Conservation (phyloP, 2,329 filamentous ascomycete genomes). For the Esteya vermicola region DNA sequence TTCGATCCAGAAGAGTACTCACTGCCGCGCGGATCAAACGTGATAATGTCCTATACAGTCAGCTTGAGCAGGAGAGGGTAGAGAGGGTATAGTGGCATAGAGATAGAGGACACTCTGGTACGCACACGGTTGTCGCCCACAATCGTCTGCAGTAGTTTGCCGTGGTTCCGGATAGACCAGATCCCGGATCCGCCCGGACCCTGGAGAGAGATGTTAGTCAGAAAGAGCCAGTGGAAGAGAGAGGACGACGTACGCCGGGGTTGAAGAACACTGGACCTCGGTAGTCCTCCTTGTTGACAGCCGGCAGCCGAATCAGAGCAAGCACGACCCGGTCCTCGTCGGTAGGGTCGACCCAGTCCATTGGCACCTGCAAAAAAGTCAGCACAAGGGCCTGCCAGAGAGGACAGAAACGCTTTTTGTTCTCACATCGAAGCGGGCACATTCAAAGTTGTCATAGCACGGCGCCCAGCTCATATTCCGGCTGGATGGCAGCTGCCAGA, state of each 20-base stretch:
- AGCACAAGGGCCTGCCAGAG: not conserved
- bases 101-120: not conserved
- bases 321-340: slow-evolving; percentile 19
- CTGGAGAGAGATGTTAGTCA: no score
- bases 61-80: not conserved
- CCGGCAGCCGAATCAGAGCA: slow-evolving; percentile 23
- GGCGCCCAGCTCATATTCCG: slow-evolving; percentile 18
- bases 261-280: slow-evolving; percentile 24
- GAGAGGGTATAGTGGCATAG: not conserved
- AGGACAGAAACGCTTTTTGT: not conserved
- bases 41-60: slow-evolving; percentile 27
- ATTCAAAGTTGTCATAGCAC: slow-evolving; percentile 21
- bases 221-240: no score
- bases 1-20: slow-evolving; percentile 4
- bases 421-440: slow-evolving; percentile 19
- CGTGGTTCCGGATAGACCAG: slow-evolving; percentile 20
- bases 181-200: slow-evolving; percentile 34
- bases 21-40: slow-evolving; percentile 35
- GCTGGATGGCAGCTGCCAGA: slow-evolving; percentile 15
- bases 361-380: slow-evolving; percentile 15
- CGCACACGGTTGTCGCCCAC: slow-evolving; percentile 30
- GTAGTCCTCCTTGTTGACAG: slow-evolving; percentile 13
- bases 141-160: slow-evolving; percentile 24
- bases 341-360: slow-evolving; percentile 24
- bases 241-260: slow-evolving; percentile 19